These are phyloP conservation scores for Aspergillus sp. DNA, from an alignment of 2,329 filamentous ascomycete genomes.

Conservation along the genomic window DNA sequence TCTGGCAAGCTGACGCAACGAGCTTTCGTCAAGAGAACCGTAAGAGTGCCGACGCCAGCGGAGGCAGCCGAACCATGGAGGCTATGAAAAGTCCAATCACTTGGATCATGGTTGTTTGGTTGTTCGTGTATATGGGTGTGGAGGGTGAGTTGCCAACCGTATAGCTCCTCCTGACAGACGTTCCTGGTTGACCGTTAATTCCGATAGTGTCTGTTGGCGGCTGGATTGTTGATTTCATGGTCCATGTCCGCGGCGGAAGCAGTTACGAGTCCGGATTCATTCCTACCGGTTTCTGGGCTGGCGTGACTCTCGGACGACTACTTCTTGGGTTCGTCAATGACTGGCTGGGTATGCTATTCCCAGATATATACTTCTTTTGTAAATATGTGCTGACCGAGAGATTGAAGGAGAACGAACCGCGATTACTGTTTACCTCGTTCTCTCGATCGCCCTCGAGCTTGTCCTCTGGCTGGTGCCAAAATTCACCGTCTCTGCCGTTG, in stretches of 20 bases:
- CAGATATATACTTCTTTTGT: conserved; percentile 54
- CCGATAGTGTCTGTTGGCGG: conserved; percentile 39
- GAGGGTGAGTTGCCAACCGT: conserved; percentile 53
- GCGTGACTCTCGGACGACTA: conserved; percentile 68
- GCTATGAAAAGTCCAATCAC: conserved; percentile 10
- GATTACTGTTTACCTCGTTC: conserved; percentile 58
- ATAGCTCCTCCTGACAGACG: background rate
- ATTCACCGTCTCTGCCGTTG: conserved; percentile 60
- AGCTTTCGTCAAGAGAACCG: conserved; percentile 8
- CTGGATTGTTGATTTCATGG: conserved; percentile 79
- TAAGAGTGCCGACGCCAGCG: conserved; percentile 1
- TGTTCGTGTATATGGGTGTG: conserved; percentile 64
- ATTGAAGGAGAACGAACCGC: conserved; percentile 66
- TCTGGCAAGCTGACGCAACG: conserved; percentile 10
- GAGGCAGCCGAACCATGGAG: conserved; percentile 8
- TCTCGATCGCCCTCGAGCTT: conserved; percentile 62
- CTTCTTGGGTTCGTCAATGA: conserved; percentile 64
- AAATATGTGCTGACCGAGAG: background rate
- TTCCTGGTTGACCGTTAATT: background rate
- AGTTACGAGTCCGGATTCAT: conserved; percentile 67
- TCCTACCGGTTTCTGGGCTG: conserved; percentile 74
- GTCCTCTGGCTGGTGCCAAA: conserved; percentile 74
- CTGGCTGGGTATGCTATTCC: conserved; percentile 51
- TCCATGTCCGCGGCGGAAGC: conserved; percentile 63
- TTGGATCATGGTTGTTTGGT: conserved; percentile 10